These are phyloP conservation scores for Trypanosoma rangeli DNA, from an alignment of 208 protist species.

Conservation along the genomic window DNA sequence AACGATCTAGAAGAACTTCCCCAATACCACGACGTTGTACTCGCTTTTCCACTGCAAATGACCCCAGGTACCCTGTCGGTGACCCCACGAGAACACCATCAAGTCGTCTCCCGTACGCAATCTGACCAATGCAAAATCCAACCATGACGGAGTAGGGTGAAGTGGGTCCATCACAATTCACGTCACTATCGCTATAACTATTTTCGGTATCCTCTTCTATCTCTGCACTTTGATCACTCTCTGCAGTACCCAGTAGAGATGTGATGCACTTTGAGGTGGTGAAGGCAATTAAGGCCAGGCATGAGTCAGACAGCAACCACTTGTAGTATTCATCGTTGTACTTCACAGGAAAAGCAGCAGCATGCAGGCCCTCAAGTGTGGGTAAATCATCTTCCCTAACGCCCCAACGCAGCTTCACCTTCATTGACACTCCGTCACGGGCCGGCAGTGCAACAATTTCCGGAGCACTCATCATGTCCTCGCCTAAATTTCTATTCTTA, in stretches of 20 bases:
- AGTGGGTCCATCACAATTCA: not conserved
- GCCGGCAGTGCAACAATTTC: conserved; percentile 16
- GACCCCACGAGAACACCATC: conserved; percentile 48
- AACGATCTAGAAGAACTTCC: conserved; percentile 45
- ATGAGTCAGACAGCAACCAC: conserved; percentile 43
- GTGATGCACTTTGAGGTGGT: conserved; percentile 29
- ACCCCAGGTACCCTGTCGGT: conserved; percentile 72
- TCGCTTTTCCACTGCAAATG: conserved; percentile 53
- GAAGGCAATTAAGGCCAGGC: conserved; percentile 47
- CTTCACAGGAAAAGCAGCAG: conserved; percentile 51
- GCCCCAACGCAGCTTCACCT: conserved; percentile 68
- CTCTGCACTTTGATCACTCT: not conserved
- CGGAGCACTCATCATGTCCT: not conserved
- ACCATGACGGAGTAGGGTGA: conserved; percentile 39
- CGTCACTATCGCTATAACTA: conserved; percentile 8
- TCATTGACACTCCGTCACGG: not conserved
- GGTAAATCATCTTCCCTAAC: conserved; percentile 41
- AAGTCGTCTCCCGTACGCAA: conserved; percentile 47
- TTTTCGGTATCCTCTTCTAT: not conserved
- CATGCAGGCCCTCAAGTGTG: conserved; percentile 49
- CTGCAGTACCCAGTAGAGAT: not conserved
- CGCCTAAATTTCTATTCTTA: too few relatives aligned
- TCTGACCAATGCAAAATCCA: conserved; percentile 59
- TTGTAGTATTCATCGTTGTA: conserved; percentile 62
- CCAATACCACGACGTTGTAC: conserved; percentile 69